These are phyloP conservation scores for Talaromyces amestolkiae DNA, from an alignment of 2,329 filamentous ascomycete species.

Conservation along the genomic window DNA sequence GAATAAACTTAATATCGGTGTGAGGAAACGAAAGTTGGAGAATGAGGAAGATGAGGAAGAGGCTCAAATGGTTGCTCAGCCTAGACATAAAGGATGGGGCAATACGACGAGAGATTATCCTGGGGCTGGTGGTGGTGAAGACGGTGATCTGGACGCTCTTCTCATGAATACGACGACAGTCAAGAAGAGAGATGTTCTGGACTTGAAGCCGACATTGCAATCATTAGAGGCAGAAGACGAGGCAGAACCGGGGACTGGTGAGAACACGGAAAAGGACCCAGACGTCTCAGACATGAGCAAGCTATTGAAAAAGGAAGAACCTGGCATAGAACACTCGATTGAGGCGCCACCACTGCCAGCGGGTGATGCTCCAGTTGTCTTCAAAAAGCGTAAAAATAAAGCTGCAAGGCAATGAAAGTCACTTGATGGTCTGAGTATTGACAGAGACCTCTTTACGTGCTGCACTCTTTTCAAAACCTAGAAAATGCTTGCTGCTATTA, in stretches of 20 bases:
- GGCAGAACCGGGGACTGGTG: background rate
- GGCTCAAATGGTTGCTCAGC: slow-evolving; percentile 11
- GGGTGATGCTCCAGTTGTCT: slow-evolving; percentile 35
- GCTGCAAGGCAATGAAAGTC: slow-evolving; percentile 37
- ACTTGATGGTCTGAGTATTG: background rate
- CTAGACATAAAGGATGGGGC: slow-evolving; percentile 42
- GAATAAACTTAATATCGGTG: slow-evolving; percentile 37
- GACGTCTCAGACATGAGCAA: slow-evolving; percentile 21
- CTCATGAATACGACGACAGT: slow-evolving; percentile 41
- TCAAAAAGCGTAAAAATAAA: slow-evolving; percentile 52
- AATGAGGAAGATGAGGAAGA: slow-evolving; percentile 42
- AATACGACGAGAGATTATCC: slow-evolving; percentile 43
- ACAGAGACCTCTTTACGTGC: background rate
- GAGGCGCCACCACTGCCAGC: slow-evolving; percentile 17
- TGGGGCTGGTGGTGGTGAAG: slow-evolving; percentile 30
- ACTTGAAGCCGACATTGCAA: slow-evolving; percentile 22
- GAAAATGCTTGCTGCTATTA: background rate
- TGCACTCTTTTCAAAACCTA: background rate
- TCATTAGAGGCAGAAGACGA: slow-evolving; percentile 16
- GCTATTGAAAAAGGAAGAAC: slow-evolving; percentile 31
- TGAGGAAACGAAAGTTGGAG: slow-evolving; percentile 47
- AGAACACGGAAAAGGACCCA: slow-evolving; percentile 17
- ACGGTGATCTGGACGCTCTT: slow-evolving; percentile 44
- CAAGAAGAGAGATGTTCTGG: slow-evolving; percentile 28
- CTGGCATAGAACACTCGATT: slow-evolving; percentile 11